These are phyloP conservation scores for Pichia sp. DNA, from an alignment of 1,139 yeast genomes.

Conservation along the genomic window DNA sequence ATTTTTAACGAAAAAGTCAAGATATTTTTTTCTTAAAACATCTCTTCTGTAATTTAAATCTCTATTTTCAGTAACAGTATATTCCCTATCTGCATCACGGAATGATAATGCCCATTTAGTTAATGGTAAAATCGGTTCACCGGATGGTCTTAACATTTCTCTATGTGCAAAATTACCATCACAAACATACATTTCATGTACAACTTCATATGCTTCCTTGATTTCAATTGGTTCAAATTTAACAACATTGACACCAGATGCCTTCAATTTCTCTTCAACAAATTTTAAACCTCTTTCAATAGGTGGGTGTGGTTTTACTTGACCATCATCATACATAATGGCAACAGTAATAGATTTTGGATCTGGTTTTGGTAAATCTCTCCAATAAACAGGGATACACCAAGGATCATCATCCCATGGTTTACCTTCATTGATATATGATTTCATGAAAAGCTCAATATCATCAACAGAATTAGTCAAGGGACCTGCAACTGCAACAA, in stretches of 20 bases:
- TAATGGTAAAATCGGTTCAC: constrained; percentile 57
- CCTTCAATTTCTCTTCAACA: constrained; percentile 33
- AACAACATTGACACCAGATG: constrained; percentile 39
- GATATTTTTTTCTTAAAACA: constrained; percentile 46
- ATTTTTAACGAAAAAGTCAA: constrained; percentile 43
- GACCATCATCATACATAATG: constrained; percentile 38
- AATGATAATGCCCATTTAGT: constrained; percentile 53
- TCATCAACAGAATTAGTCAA: constrained; percentile 55
- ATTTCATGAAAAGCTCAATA: constrained; percentile 55
- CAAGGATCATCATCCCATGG: constrained; percentile 54
- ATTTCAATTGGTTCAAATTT: constrained; percentile 48
- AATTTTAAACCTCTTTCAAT: constrained; percentile 39
- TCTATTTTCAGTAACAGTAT: constrained; percentile 41
- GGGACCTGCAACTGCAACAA: constrained; percentile 58
- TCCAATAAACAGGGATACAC: constrained; percentile 51
- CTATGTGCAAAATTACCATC: constrained; percentile 57
- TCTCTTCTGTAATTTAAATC: constrained; percentile 46
- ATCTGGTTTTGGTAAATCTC: constrained; percentile 38
- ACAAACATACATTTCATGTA: constrained; percentile 42
- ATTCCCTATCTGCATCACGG: constrained; percentile 47
- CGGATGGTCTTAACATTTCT: constrained; percentile 46
- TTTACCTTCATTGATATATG: constrained; percentile 50
- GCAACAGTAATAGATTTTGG: constrained; percentile 38
- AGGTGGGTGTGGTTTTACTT: constrained; percentile 53
- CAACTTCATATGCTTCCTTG: constrained; percentile 44